A percentile compares a stretch with the other conserved stretches of the same genome.
phyloP scores from a whole-genome alignment of 768 basidiomycete genomes.

The Tulasnella sp. region DNA sequence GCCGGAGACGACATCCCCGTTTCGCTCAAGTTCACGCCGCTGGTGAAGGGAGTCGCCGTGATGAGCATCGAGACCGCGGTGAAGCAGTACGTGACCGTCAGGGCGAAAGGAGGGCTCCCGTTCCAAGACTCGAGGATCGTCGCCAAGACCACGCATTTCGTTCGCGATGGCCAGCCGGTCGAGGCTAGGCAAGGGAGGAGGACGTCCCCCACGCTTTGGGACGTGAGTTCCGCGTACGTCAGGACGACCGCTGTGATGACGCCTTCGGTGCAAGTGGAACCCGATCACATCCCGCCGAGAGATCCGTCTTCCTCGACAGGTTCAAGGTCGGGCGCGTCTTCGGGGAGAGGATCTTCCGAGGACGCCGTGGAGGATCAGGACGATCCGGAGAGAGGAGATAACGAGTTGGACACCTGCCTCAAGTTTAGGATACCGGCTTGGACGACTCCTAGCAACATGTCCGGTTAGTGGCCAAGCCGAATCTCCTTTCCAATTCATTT shows the following conservation, averaged over 20 bases:
- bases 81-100: slow-evolving; percentile 54
- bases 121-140: slow-evolving; percentile 55
- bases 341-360: neutral
- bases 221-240: slow-evolving; percentile 1
- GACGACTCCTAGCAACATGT: slow-evolving; percentile 18
- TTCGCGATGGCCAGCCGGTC: slow-evolving; percentile 46
- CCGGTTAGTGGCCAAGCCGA: slow-evolving; percentile 12
- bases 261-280: neutral
- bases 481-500: neutral
- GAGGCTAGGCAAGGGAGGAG: slow-evolving; percentile 14
- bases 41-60: slow-evolving; percentile 74
- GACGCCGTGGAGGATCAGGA: neutral
- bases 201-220: neutral
- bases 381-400: slow-evolving; percentile 20
- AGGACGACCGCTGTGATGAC: neutral
- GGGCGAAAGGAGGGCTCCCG: slow-evolving; percentile 42
- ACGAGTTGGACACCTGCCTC: slow-evolving; percentile 44
- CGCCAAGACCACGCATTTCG: slow-evolving; percentile 53
- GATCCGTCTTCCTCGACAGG: neutral
- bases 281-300: neutral
- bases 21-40: slow-evolving; percentile 74
- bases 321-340: neutral
- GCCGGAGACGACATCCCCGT: slow-evolving; percentile 77
- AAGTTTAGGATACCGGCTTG: slow-evolving; percentile 47
- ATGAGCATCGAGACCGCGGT: slow-evolving; percentile 53